phyloP scores from a whole-genome alignment of 169 alveolate genomes.

The Cyclospora cayetanensis region DNA sequence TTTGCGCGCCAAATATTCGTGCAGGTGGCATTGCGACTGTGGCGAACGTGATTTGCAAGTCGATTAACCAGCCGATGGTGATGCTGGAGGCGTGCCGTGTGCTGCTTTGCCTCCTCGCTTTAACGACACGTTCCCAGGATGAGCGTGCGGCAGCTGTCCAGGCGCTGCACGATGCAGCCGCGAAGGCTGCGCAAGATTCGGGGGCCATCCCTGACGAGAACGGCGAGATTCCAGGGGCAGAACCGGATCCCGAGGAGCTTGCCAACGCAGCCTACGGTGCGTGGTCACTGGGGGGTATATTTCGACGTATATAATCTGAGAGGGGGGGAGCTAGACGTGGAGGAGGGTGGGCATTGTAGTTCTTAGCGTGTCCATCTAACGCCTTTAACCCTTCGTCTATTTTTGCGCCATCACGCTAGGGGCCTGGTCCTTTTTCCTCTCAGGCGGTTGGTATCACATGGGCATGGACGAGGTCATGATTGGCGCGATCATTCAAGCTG shows the following conservation, averaged over 20 bases:
- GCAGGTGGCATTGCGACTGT: slow-evolving; percentile 88
- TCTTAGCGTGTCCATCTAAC: not conserved
- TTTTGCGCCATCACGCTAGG: not conserved
- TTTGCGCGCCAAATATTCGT: not conserved
- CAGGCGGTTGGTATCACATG: slow-evolving; percentile 75
- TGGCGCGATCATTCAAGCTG: slow-evolving; percentile 74
- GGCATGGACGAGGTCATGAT: slow-evolving; percentile 77
- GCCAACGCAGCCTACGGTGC: slow-evolving; percentile 71
- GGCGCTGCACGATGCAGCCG: slow-evolving; percentile 66
- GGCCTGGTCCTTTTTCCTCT: not conserved
- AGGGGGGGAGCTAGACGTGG: not conserved
- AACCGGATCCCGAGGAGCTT: slow-evolving; percentile 70
- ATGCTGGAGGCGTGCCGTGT: slow-evolving; percentile 86
- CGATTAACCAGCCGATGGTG: slow-evolving; percentile 86
- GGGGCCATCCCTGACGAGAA: slow-evolving; percentile 63
- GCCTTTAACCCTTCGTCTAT: not conserved
- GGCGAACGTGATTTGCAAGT: slow-evolving; percentile 82
- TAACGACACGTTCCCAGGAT: slow-evolving; percentile 63
- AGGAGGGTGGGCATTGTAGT: too few relatives aligned
- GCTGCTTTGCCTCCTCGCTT: slow-evolving; percentile 65
- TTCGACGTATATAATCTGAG: too few relatives aligned
- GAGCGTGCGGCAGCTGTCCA: slow-evolving; percentile 73
- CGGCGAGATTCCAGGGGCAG: slow-evolving; percentile 60
- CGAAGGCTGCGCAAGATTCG: slow-evolving; percentile 39
- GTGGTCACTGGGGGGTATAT: too few relatives aligned